Base-by-base conservation (phyloP, 202 grass and related monocot species). In the Zizania palustris region DNA sequence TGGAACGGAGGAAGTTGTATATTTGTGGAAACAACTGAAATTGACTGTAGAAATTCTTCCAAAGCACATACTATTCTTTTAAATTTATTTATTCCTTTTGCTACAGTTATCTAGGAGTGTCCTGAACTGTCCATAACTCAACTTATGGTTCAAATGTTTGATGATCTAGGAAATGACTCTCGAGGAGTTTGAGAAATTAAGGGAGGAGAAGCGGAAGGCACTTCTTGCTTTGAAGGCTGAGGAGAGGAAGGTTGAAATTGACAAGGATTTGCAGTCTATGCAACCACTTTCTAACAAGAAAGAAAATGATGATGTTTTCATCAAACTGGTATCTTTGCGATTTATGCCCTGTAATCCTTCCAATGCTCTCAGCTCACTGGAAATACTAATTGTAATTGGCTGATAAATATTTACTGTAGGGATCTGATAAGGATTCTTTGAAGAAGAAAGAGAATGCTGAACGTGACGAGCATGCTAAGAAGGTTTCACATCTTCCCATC, bases 181-280 rank as follows among this genome's bases (percentile, higher is more conserved):
- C 33, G 96, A 99, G 45, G 96, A 99, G 66, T 99, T 89, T 87
- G 91, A 99, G 72, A 99, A 99, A 84, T 41, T 99, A 76, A 83
- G 75, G 78, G 96, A 99, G 81, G 92, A 95, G 80, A 99, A 93
- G 81, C 46, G 96, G 55, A 99, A 90, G 66, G 83, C 92, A 39
- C 83, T 99, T 48, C 74, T 92, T 77, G 85, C 85, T 39, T 63
- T 92, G 60, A 95, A 87, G 86, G 77, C 83, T 63, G 91, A 90
- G 65, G 96, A 99, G 78, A 99, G 96, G 64, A 95, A 99, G 77
- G 96, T 99, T 40, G 92, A 99, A 84, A 55, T 95, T 45, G 96
- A 99, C 60, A 92, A 95, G 89, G 91, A 95, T 18, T 75, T 99
- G 58, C 80, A 90, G 85, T 50, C 83, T 70, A 99, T 99, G 96